Base-by-base conservation (phyloP, 2,329 filamentous ascomycete species). In the Phyllosticta ampelicida region DNA sequence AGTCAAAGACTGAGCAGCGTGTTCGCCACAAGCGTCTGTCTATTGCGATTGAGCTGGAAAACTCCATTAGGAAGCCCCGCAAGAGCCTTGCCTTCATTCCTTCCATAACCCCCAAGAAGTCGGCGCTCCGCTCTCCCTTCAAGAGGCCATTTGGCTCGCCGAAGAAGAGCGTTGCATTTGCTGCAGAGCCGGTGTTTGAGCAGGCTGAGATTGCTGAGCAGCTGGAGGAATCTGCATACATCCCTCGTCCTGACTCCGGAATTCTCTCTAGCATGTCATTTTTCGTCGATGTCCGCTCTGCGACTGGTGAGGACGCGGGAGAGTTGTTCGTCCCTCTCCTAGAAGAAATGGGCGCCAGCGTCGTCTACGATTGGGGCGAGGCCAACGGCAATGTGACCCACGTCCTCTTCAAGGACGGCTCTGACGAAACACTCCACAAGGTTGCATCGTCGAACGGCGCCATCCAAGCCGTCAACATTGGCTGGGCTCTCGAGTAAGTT, bases 371-470 rank as follows among this genome's bases (percentile, higher is more conserved):
- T 13, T 94, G 89, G 89, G 76, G 77, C 51, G 91, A 87, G 86
- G 86, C 86, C 66, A 82, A 83, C 6, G 71, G 58, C 48, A 87
- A 86, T 5, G 89, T 95, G 65, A 95, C 90, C 0, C 90, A 96
- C 67, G 87, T 96, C 8, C 83, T 96, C 6, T 96, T 85, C 77
- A 96, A 95, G 70, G 90, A 95, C 67, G 90, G 90, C 51, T 85
- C 85, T 49, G 85, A 86, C 66, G 79, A 86, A 23, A 95, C 90
- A 0, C 73, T 96, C 63, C 86, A 95, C 68, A 95, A 90, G 72
- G 86, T 92, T 6, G 79, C 84, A 59, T 81, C 86, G 65, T 85
- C 82, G 48, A 79, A 81, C 13, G 89, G 89, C 5, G 77, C 88
- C 28, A 87, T 96, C 44, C 85, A 89, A 64, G 53, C 54, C 36